A percentile compares a stretch with the other conserved stretches of the same genome.
Evolutionary conservation across 306 rosid species (phyloP).

Genomic region (Malus fusca): DNA sequence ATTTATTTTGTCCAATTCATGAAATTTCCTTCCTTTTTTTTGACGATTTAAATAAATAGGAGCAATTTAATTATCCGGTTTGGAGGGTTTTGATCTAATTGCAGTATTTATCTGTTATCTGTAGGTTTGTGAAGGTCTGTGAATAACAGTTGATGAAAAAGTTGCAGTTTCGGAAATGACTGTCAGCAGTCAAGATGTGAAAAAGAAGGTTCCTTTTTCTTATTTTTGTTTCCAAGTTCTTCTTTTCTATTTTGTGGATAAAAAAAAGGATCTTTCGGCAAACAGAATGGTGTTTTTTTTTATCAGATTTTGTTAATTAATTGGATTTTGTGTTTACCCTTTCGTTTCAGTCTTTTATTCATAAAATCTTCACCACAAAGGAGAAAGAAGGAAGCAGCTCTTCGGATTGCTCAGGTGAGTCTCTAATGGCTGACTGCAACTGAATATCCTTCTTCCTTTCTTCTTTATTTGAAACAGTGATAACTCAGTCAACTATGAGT

Average conservation of each 20-base stretch:
- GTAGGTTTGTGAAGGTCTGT: conserved; percentile 14
- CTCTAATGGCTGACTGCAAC: neutral
- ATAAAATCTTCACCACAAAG: conserved; percentile 47
- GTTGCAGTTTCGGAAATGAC: conserved; percentile 28
- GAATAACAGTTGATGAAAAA: conserved; percentile 23
- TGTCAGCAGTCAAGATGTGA: conserved; percentile 23
- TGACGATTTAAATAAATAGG: neutral
- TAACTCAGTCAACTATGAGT: too few relatives aligned
- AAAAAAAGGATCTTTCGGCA: neutral
- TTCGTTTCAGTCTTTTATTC: conserved; percentile 60
- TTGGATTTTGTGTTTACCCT: neutral
- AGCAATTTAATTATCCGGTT: neutral
- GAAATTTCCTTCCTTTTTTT: neutral
- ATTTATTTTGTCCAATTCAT: too few relatives aligned
- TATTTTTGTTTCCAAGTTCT: neutral
- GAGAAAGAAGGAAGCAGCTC: conserved; percentile 49
- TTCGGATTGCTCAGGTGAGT: conserved; percentile 66
- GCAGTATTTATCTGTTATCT: neutral
- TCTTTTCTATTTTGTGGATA: neutral
- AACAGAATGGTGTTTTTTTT: neutral
- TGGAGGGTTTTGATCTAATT: conserved; percentile 2
- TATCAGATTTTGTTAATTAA: neutral
- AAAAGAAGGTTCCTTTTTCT: conserved; percentile 31
- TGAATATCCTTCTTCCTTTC: too few relatives aligned
- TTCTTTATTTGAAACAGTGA: too few relatives aligned